phyloP scores from a whole-genome alignment of 2,329 filamentous ascomycete species.

The Fusarium albidum region DNA sequence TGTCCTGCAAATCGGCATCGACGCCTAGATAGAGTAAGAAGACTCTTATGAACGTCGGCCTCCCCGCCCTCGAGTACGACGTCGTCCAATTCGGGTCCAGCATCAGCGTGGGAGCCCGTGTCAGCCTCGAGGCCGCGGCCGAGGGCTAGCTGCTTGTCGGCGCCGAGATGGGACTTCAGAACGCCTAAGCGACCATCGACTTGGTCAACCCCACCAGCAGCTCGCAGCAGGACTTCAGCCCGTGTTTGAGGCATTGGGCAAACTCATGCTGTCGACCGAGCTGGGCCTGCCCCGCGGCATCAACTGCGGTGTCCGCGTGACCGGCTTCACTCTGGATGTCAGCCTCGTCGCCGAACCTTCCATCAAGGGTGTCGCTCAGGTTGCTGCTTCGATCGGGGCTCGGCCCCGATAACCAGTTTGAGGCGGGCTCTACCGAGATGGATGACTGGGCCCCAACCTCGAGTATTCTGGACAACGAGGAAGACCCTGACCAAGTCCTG shows the following conservation, averaged over 20 bases:
- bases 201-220: constrained; percentile 33
- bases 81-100: not conserved
- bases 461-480: too few relatives aligned
- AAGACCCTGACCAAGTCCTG: not conserved
- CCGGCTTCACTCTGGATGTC: not conserved
- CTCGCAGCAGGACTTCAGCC: constrained; percentile 34
- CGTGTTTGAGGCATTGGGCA: constrained; percentile 40
- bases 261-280: constrained; percentile 36
- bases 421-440: constrained; percentile 28
- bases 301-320: constrained; percentile 14
- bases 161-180: constrained; percentile 41
- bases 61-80: not conserved
- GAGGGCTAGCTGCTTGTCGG: constrained; percentile 41
- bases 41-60: not conserved
- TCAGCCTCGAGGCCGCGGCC: constrained; percentile 33
- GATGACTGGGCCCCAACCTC: constrained; percentile 27
- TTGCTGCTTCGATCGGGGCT: not conserved
- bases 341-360: not conserved
- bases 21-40: not conserved
- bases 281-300: constrained; percentile 42
- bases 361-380: not conserved
- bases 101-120: not conserved
- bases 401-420: constrained; percentile 10
- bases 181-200: constrained; percentile 36
- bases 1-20: not conserved